A percentile compares a stretch with the other conserved stretches of the same genome.
Conservation (phyloP, 768 basidiomycete genomes). For the Amanita rimosa region DNA sequence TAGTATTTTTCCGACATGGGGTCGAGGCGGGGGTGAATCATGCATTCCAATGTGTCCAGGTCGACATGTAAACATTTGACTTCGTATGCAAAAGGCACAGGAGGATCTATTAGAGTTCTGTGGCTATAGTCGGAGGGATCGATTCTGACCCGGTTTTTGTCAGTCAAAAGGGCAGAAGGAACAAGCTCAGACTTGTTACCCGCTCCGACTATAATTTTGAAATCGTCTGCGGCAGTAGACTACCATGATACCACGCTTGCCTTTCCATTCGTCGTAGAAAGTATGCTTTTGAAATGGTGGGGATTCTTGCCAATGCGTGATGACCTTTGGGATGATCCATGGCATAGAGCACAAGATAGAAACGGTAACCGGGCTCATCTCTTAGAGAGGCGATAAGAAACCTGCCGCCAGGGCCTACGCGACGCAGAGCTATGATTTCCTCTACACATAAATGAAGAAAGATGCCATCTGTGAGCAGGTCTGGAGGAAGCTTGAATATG, state of each 20-base stretch:
- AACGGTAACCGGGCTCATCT: constrained; percentile 30
- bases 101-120: constrained; percentile 28
- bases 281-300: constrained; percentile 40
- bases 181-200: not conserved
- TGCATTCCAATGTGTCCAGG: constrained; percentile 29
- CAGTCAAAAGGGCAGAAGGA: not conserved
- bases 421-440: constrained; percentile 34
- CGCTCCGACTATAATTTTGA: constrained; percentile 11
- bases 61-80: constrained; percentile 30
- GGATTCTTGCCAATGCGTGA: constrained; percentile 36
- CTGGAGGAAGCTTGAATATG: constrained; percentile 23
- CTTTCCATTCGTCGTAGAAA: constrained; percentile 35
- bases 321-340: constrained; percentile 42
- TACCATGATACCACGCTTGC: constrained; percentile 40
- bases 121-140: constrained; percentile 26
- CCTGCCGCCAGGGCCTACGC: constrained; percentile 55
- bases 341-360: constrained; percentile 40
- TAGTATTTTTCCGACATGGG: constrained; percentile 27
- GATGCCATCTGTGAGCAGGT: constrained; percentile 32
- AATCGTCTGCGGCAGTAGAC: constrained; percentile 34
- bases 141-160: constrained; percentile 14
- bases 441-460: constrained; percentile 31
- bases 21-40: constrained; percentile 28
- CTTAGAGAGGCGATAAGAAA: constrained; percentile 52
- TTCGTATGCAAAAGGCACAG: constrained; percentile 30